Evolutionary conservation across 1,139 yeast genomes (phyloP).

Genomic region (Scheffersomyces cryptocercus): DNA sequence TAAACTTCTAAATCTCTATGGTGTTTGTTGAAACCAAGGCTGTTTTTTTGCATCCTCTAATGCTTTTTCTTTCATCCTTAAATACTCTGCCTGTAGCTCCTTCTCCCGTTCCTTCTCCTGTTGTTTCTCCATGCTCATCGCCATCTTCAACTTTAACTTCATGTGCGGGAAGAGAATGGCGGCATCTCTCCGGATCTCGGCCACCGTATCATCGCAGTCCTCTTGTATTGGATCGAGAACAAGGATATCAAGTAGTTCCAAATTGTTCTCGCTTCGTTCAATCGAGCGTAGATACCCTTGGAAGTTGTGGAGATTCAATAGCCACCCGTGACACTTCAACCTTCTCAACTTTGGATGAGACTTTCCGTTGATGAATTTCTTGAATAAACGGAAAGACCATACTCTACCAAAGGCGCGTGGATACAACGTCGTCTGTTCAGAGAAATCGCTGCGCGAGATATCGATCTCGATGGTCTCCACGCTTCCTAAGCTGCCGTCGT

Average conservation of each 20-base stretch:
- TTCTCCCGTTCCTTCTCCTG: too few species aligned
- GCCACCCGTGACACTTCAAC: constrained; percentile 29
- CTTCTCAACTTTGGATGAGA: constrained; percentile 21
- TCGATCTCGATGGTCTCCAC: constrained; percentile 21
- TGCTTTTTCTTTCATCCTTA: too few species aligned
- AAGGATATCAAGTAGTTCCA: constrained; percentile 9
- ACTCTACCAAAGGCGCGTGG: constrained; percentile 5
- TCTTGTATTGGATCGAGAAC: constrained; percentile 6
- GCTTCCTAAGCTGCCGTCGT: constrained; percentile 20
- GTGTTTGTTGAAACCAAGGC: too few species aligned
- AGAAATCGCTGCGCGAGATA: constrained; percentile 8
- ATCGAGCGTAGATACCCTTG: constrained; percentile 3
- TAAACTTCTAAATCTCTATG: too few species aligned
- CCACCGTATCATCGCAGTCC: not conserved
- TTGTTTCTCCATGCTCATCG: not conserved
- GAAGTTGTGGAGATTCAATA: constrained; percentile 10
- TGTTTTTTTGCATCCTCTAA: too few species aligned
- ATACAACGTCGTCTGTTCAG: constrained; percentile 3
- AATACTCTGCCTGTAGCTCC: too few species aligned
- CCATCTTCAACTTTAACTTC: constrained; percentile 6
- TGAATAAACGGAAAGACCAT: constrained; percentile 12
- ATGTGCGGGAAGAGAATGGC: constrained; percentile 8
- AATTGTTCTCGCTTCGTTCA: constrained; percentile 4
- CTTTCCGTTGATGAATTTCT: constrained; percentile 13
- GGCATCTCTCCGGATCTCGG: constrained; percentile 2